Percentiles rank a stretch among this genome's conserved stretches.
phyloP scores from a whole-genome alignment of 108 stramenopile species.

The Nitzschia inconspicua region DNA sequence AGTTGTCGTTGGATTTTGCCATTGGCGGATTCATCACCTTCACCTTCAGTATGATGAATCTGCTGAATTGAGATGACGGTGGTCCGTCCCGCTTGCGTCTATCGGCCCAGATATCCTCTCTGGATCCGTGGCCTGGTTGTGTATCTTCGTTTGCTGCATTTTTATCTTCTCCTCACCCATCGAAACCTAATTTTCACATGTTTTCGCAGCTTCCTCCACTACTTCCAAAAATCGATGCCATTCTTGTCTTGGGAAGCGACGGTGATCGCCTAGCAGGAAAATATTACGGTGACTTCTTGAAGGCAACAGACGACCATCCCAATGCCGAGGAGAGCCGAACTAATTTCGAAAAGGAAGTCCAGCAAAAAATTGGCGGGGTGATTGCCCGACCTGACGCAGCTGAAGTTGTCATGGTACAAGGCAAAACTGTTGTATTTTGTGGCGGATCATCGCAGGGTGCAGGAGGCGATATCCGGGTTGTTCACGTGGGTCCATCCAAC shows the following conservation, averaged over 20 bases:
- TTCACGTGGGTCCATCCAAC: conserved; percentile 73
- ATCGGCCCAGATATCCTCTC: no score
- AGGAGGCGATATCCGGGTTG: conserved; percentile 61
- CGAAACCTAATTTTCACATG: no score
- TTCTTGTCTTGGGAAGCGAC: conserved; percentile 80
- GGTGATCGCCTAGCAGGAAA: conserved; percentile 86
- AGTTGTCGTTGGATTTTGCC: no score
- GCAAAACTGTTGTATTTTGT: conserved; percentile 75
- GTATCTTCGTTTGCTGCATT: no score
- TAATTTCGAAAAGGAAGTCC: conserved; percentile 69
- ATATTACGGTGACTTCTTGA: conserved; percentile 81
- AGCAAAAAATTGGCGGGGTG: conserved; percentile 73
- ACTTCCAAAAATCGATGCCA: conserved; percentile 83
- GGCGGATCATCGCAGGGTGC: conserved; percentile 47
- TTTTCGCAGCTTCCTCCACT: conserved; percentile 81
- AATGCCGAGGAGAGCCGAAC: conserved; percentile 57
- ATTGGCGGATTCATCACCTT: no score
- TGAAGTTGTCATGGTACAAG: conserved; percentile 74
- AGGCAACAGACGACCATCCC: conserved; percentile 24
- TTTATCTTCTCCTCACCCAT: no score
- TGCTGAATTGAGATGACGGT: no score
- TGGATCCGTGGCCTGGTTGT: no score
- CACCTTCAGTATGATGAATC: no score
- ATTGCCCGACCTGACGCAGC: conserved; percentile 80
- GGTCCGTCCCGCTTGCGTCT: no score